These are phyloP conservation scores for Pythium volutum DNA, from an alignment of 352 stramenopile genomes.

Conservation along the genomic window DNA sequence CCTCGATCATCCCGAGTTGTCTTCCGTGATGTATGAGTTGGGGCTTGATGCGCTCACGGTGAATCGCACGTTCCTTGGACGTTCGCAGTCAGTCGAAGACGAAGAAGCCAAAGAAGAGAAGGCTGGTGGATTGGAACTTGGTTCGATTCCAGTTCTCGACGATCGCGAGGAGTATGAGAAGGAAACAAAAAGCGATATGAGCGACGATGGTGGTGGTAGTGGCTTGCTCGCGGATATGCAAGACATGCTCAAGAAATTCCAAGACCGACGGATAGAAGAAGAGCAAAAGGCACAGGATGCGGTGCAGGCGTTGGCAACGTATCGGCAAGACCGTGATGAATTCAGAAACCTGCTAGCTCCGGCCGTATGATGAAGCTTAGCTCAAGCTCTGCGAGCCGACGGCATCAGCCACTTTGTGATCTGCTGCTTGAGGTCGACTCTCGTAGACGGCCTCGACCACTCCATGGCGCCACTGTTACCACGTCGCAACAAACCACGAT, in stretches of 20 bases:
- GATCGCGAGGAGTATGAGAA: conserved; percentile 2
- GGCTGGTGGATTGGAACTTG: neutral
- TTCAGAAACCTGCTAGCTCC: conserved; percentile 24
- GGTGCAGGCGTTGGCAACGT: conserved; percentile 50
- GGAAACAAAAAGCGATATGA: conserved; percentile 20
- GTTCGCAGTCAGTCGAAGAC: neutral
- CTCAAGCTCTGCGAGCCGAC: conserved; percentile 48
- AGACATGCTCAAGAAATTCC: conserved; percentile 53
- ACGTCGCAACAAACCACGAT: neutral
- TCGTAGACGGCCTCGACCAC: conserved; percentile 86
- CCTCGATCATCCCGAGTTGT: neutral
- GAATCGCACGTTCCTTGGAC: conserved; percentile 1
- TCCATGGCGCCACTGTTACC: conserved; percentile 70
- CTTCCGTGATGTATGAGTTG: neutral
- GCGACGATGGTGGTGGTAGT: conserved; percentile 1
- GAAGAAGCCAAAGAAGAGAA: neutral
- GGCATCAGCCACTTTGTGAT: conserved; percentile 71
- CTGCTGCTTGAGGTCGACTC: conserved; percentile 62
- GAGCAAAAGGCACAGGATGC: conserved; percentile 51
- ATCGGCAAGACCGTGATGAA: conserved; percentile 44
- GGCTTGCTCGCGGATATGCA: conserved; percentile 50
- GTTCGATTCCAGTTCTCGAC: neutral
- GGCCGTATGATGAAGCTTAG: conserved; percentile 23
- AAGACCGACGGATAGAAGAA: conserved; percentile 57
- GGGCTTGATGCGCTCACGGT: neutral